Evolutionary conservation across 208 protist genomes (phyloP), one percentile per base, ranked within the genome.

Genomic region (Acanthamoeba castellanii): DNA sequence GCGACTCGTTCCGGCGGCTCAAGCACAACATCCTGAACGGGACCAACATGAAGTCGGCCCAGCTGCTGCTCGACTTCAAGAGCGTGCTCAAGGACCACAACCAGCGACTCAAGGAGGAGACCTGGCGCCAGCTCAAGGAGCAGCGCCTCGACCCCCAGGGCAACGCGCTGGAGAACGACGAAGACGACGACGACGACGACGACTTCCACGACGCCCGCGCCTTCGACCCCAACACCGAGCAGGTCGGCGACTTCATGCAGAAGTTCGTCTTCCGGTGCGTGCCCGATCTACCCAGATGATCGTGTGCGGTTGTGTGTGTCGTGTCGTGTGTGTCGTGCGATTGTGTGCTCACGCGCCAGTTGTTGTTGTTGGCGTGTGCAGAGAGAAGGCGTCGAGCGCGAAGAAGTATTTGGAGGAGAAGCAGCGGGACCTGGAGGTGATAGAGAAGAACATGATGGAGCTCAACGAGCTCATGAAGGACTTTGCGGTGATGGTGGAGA

Each of bases 211-310:
- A 47, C 37, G 27, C 37, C 6, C 72, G 16, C 13, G 57, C 57
- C 57, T 61, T 61, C 57, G 57, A 61, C 57, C 72, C 30, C 18
- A 47, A 18, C 34, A 81, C 34, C 72, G 72, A 81, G 13, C 72
- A 81, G 22, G 72, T 81, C 37, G 72, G 72, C 72, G 72, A 81
- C 72, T 81, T 81, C 27, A 81, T 81, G 72, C 72, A 81, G 72
- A 81, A 47, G 37, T 34, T 81, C 20, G 72, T 81, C 18, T 81
- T 81, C 27, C 57, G 57, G 57, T 61, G 22, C 57, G 20, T 61
- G 20, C 57, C 13, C 16, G 11, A 7, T 57, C 52, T 16, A 20
- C 57, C 57, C 2, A 2, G 37, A 37, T 2, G 37, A 37, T 47
- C 42, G 22, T 61, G 57, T 61, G 57, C 22, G 57, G 0, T 1